phyloP scores from a whole-genome alignment of 371 early-diverging fungal genomes.

The Mucor sp. region DNA sequence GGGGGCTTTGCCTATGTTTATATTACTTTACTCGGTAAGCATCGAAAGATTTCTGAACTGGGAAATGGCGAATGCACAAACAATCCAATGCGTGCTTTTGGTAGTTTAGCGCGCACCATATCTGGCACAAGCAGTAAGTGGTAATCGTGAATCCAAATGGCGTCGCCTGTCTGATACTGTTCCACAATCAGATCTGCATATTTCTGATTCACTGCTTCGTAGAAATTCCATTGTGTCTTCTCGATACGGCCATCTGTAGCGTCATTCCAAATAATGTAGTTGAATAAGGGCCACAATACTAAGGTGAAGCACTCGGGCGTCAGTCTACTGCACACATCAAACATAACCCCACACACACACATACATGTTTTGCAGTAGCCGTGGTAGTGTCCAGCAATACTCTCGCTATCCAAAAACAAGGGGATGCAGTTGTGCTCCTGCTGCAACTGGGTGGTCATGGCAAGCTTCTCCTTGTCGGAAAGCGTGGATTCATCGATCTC shows the following conservation, averaged over 20 bases:
- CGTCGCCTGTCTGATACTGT: constrained; percentile 80
- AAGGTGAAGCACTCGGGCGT: not conserved
- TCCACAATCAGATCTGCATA: constrained; percentile 80
- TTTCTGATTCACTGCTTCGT: constrained; percentile 79
- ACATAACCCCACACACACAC: not conserved
- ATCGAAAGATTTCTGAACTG: constrained; percentile 90
- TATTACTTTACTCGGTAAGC: constrained; percentile 69
- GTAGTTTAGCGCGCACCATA: constrained; percentile 79
- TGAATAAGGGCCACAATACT: constrained; percentile 98
- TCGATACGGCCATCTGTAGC: constrained; percentile 70
- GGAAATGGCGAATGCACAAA: constrained; percentile 99
- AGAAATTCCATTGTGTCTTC: constrained; percentile 78
- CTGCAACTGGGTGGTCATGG: constrained; percentile 41
- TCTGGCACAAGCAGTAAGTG: constrained; percentile 91
- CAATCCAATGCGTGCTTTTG: constrained; percentile 88
- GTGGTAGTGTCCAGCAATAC: constrained; percentile 81
- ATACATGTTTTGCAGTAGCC: constrained; percentile 90
- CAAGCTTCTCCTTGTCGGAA: constrained; percentile 37
- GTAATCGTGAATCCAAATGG: constrained; percentile 99
- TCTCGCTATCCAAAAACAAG: constrained; percentile 74
- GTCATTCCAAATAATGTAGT: constrained; percentile 89
- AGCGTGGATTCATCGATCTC: constrained; percentile 20
- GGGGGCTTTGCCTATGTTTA: not conserved
- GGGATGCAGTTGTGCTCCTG: constrained; percentile 68
- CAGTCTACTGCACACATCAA: not conserved